Conservation (phyloP, 2,329 filamentous ascomycete genomes). For the Metarhizium humberi region DNA sequence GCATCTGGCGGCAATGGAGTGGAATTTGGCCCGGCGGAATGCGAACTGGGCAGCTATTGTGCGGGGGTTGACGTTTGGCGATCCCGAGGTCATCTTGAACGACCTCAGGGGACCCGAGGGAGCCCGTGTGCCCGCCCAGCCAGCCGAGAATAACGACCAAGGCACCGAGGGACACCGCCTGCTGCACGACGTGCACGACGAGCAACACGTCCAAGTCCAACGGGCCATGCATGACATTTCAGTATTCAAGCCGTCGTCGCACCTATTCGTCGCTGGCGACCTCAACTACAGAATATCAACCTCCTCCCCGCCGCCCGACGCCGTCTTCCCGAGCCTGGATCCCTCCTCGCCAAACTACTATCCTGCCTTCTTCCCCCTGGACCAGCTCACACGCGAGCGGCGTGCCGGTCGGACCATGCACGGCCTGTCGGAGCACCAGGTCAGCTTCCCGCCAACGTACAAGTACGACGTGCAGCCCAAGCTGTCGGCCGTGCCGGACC, state of each 20-base stretch:
- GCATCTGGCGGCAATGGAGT: conserved; percentile 84
- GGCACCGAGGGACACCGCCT: conserved; percentile 20
- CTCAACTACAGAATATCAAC: conserved; percentile 87
- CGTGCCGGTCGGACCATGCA: conserved; percentile 63
- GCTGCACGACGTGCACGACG: conserved; percentile 24
- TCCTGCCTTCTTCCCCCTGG: conserved; percentile 55
- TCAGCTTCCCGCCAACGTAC: conserved; percentile 86
- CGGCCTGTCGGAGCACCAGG: conserved; percentile 62
- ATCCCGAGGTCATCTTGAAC: conserved; percentile 32
- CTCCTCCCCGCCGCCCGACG: conserved; percentile 48
- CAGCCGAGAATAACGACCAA: conserved; percentile 12
- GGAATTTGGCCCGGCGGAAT: conserved; percentile 65
- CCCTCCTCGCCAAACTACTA: conserved; percentile 52
- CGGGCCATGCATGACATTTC: conserved; percentile 44
- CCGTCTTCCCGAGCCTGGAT: conserved; percentile 53
- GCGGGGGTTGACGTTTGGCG: conserved; percentile 66
- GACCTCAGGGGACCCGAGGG: conserved; percentile 6
- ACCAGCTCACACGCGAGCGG: conserved; percentile 73
- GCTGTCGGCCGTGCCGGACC: conserved; percentile 11
- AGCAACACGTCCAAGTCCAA: conserved; percentile 27
- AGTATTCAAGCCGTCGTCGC: conserved; percentile 65
- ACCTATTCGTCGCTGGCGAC: conserved; percentile 84
- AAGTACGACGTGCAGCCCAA: conserved; percentile 55
- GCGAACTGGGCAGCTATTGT: conserved; percentile 83
- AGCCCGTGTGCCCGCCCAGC: conserved; percentile 5